Percentiles rank a stretch among this genome's conserved stretches.
Conservation (phyloP, 2,329 filamentous ascomycete genomes). For the Sporothrix brasiliensis region DNA sequence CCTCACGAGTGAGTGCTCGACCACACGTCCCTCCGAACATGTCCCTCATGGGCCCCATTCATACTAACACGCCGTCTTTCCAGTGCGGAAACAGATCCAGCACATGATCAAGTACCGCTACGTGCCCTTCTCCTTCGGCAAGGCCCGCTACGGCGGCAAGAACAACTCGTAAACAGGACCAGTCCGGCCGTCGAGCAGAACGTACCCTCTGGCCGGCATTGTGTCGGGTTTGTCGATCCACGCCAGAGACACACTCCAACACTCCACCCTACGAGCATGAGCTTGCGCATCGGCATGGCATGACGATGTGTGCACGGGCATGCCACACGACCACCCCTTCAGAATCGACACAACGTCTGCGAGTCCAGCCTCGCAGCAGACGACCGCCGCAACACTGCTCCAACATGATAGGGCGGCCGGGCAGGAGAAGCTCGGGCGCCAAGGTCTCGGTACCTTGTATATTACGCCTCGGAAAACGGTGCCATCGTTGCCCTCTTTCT, state of each 20-base stretch:
- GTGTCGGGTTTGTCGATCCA: neutral
- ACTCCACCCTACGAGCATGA: neutral
- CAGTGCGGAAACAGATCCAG: conserved; percentile 98
- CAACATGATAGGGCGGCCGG: neutral
- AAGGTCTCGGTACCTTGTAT: neutral
- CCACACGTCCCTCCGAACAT: neutral
- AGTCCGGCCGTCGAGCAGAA: neutral
- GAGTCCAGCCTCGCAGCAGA: neutral
- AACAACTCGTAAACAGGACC: conserved; percentile 48
- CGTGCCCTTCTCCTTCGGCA: conserved; percentile 89
- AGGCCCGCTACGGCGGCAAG: conserved; percentile 74
- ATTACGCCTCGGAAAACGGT: neutral
- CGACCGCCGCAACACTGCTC: neutral
- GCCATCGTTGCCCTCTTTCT: neutral
- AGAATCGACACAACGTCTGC: neutral
- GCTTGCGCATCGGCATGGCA: too few relatives aligned
- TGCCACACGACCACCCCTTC: neutral
- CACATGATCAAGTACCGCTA: conserved; percentile 99
- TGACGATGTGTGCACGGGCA: neutral
- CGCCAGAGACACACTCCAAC: neutral
- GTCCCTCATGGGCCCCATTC: neutral
- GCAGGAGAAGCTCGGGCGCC: neutral
- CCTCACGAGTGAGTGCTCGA: conserved; percentile 76
- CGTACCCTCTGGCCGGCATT: neutral
- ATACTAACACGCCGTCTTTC: neutral